phyloP scores from a whole-genome alignment of 2,329 filamentous ascomycete genomes.

The Ophidiomyces ophidiicola region DNA sequence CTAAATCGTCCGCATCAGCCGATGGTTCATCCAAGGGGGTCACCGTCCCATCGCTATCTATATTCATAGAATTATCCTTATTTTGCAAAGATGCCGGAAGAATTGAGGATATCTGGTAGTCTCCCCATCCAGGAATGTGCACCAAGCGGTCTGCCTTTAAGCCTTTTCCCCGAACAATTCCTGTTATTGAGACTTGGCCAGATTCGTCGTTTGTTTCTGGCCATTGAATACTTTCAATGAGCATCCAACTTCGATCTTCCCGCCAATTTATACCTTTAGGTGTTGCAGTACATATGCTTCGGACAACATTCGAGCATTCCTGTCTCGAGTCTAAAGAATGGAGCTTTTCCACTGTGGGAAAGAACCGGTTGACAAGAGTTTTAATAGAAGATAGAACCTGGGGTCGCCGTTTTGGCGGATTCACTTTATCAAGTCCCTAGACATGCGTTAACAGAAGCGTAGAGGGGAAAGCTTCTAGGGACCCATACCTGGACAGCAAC shows the following conservation, averaged over 20 bases:
- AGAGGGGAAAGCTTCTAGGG: neutral
- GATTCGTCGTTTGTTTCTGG: constrained; percentile 40
- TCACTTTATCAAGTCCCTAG: constrained; percentile 56
- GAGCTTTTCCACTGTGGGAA: constrained; percentile 81
- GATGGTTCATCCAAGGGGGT: constrained; percentile 57
- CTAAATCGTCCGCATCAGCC: constrained; percentile 70
- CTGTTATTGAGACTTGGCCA: constrained; percentile 61
- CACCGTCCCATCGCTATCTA: constrained; percentile 45
- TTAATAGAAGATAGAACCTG: constrained; percentile 72
- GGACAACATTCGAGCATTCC: constrained; percentile 80
- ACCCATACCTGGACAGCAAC: constrained; percentile 55
- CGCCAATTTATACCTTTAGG: constrained; percentile 94
- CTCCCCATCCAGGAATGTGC: constrained; percentile 86
- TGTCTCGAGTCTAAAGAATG: constrained; percentile 79
- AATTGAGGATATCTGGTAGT: constrained; percentile 86
- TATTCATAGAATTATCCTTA: constrained; percentile 51
- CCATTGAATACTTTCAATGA: constrained; percentile 72
- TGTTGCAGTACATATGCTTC: constrained; percentile 79
- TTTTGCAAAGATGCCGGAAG: constrained; percentile 56
- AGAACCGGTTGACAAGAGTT: constrained; percentile 88
- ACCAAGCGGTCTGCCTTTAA: constrained; percentile 82
- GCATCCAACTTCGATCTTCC: constrained; percentile 90
- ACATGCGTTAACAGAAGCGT: constrained; percentile 12
- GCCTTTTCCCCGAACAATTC: constrained; percentile 71
- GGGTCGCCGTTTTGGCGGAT: constrained; percentile 64